Conservation (phyloP, 192 early-diverging fungal genomes). For the Podochytrium sp. region DNA sequence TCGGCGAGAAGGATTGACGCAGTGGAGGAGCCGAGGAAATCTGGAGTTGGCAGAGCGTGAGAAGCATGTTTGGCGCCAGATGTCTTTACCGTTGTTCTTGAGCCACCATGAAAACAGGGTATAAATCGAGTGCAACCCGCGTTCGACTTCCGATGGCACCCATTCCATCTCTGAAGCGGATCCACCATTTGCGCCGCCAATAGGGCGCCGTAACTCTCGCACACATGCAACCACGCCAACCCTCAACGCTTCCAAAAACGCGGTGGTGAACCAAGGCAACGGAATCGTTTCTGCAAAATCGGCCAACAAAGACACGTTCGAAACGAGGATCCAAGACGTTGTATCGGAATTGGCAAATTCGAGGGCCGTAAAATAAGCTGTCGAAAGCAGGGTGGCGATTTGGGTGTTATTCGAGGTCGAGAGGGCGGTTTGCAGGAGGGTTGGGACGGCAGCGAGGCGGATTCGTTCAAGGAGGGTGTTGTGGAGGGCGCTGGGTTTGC, state of each 20-base stretch:
- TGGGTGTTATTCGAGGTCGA: background rate
- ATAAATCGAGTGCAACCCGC: background rate
- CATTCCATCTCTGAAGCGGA: background rate
- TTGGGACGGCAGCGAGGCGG: background rate
- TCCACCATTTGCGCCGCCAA: background rate
- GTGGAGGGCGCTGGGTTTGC: background rate
- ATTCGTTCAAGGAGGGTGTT: slow-evolving; percentile 11
- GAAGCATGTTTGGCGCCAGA: background rate
- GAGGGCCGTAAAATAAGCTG: slow-evolving; percentile 9
- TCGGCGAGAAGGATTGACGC: background rate
- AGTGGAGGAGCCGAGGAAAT: no score
- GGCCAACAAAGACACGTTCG: background rate
- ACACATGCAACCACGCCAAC: background rate
- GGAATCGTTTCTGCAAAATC: background rate
- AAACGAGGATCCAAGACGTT: background rate
- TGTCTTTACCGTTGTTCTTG: background rate
- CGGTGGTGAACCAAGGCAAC: background rate
- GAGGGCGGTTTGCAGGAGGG: background rate
- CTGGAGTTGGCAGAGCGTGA: background rate
- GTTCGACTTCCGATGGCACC: background rate
- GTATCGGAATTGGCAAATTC: background rate
- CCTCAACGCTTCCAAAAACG: slow-evolving; percentile 1
- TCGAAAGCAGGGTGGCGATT: slow-evolving; percentile 4
- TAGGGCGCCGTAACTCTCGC: background rate
- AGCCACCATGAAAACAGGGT: background rate